phyloP scores from a whole-genome alignment of 2,329 filamentous ascomycete genomes.

The Gaeumannomyces tritici region DNA sequence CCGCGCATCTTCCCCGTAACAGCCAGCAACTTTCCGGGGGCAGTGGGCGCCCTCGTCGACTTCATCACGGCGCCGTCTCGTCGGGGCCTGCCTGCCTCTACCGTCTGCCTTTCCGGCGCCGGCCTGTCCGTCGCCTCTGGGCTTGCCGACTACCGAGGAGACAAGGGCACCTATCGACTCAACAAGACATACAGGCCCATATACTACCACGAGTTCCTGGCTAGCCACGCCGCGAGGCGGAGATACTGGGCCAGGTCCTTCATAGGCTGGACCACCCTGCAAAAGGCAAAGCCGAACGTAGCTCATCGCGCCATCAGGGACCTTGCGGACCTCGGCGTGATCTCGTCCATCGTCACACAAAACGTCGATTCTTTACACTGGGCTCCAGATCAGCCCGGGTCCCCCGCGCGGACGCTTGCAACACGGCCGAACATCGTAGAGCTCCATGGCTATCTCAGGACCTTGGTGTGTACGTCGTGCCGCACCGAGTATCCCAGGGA shows the following conservation, averaged over 20 bases:
- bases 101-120: constrained; percentile 61
- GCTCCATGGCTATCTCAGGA: constrained; percentile 82
- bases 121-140: constrained; percentile 91
- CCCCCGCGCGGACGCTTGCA: neutral
- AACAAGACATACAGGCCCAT: constrained; percentile 88
- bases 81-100: constrained; percentile 33
- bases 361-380: constrained; percentile 95
- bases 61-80: constrained; percentile 62
- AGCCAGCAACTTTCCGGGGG: constrained; percentile 61
- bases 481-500: constrained; percentile 59
- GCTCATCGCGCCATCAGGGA: constrained; percentile 70
- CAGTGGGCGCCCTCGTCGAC: constrained; percentile 63
- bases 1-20: constrained; percentile 65
- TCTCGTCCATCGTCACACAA: constrained; percentile 78
- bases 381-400: constrained; percentile 51
- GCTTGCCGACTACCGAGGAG: constrained; percentile 83
- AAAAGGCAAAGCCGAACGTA: constrained; percentile 68
- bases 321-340: constrained; percentile 60
- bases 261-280: constrained; percentile 78
- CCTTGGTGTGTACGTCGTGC: constrained; percentile 74
- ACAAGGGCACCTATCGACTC: constrained; percentile 82
- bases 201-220: constrained; percentile 83
- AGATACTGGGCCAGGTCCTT: constrained; percentile 95
- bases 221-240: constrained; percentile 74
- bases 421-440: constrained; percentile 39